Evolutionary conservation across 495 filamentous ascomycete genomes (phyloP), one percentile per base, ranked within the genome.

Genomic region (Aspergillus mulundensis): DNA sequence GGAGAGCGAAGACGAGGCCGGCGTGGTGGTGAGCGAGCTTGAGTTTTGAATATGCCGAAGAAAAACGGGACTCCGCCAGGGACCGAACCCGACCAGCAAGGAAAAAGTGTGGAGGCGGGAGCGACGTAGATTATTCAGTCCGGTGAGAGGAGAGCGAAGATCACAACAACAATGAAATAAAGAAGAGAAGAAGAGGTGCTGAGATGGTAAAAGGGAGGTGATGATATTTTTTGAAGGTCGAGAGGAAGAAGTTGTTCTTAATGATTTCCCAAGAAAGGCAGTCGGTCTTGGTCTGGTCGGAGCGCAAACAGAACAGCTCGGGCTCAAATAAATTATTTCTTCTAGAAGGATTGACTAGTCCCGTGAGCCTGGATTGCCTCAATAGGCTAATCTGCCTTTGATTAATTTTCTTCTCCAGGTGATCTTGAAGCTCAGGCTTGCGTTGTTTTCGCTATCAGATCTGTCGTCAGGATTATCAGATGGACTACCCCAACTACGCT

Each of bases 41-140:
- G 45, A 34, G 50, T 36, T 45, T 49, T 53, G 50, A 52, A 51
- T 50, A 55, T 47, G 51, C 57, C 57, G 61, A 63, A 63, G 61
- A 56, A 63, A 62, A 54, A 49, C 56, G 57, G 54, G 47, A 43
- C 38, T 56, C 41, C 56, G 56, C 53, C 54, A 53, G 45, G 57
- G 41, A 32, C 54, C 42, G 57, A 60, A 20, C 30, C 57, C 46
- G 61, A 57, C 50, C 19, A 51, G 53, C 24, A 38, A 48, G 44
- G 11, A 51, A 50, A 47, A 50, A 42, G 19, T 56, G 19, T 42
- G 34, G 40, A 45, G 50, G 16, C 30, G 20, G 36, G 18, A 48
- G 57, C 55, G 46, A 43, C 51, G 56, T 45, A 39, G 44, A 24
- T 49, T 36, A 24, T 49, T 36, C 32, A 40, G 49, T 21, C 52